Conservation (phyloP, 2,329 filamentous ascomycete genomes). For the Aureobasidium sp. region DNA sequence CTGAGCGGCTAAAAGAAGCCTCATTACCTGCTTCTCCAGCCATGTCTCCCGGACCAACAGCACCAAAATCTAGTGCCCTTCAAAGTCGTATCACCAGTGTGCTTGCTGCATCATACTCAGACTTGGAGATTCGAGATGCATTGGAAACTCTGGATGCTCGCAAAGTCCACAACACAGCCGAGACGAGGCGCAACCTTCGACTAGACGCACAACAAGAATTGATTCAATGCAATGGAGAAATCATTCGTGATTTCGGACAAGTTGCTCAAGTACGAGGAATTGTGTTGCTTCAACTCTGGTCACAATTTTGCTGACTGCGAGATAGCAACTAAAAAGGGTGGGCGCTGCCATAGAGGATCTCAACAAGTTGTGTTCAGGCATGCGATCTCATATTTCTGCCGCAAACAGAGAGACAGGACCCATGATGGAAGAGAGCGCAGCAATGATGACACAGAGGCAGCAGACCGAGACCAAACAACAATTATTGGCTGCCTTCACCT, state of each 20-base stretch:
- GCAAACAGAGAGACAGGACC: conserved; percentile 68
- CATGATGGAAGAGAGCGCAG: conserved; percentile 68
- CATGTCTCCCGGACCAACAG: conserved; percentile 9
- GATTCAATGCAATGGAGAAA: conserved; percentile 83
- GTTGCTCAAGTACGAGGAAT: conserved; percentile 64
- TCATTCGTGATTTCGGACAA: conserved; percentile 79
- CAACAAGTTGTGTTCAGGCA: conserved; percentile 71
- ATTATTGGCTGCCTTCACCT: conserved; percentile 67
- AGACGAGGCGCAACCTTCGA: conserved; percentile 70
- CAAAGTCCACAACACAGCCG: conserved; percentile 63
- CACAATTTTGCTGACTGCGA: not conserved
- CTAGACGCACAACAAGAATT: conserved; percentile 85
- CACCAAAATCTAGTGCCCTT: conserved; percentile 54
- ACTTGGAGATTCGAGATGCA: conserved; percentile 83
- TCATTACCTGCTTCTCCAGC: not conserved
- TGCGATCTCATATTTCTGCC: conserved; percentile 69
- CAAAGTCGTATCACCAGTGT: conserved; percentile 77
- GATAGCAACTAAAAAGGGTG: conserved; percentile 77
- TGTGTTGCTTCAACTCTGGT: not conserved
- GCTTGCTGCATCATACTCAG: conserved; percentile 85
- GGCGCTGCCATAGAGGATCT: conserved; percentile 69
- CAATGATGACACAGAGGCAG: conserved; percentile 63
- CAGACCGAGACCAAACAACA: conserved; percentile 74
- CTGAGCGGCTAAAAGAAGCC: conserved; percentile 8
- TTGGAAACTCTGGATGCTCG: conserved; percentile 70